These are phyloP conservation scores for Celoporthe dispersa DNA, from an alignment of 2,329 filamentous ascomycete genomes.

Conservation along the genomic window DNA sequence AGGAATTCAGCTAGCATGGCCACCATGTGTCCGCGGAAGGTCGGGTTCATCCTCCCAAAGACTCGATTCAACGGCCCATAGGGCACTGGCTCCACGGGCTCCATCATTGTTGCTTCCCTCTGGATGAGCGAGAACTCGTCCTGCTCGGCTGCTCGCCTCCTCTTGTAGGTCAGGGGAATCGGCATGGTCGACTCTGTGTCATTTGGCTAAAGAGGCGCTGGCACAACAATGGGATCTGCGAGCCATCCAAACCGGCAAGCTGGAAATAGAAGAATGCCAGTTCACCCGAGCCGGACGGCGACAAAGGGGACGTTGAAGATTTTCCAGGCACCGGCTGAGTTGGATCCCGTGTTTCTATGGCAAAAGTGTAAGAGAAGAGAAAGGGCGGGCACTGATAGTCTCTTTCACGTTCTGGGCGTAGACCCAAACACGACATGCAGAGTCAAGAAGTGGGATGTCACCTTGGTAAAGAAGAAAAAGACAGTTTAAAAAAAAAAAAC, in stretches of 20 bases:
- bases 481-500: too few relatives aligned
- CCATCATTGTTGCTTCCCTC: slow-evolving; percentile 17
- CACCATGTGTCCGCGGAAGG: slow-evolving; percentile 37
- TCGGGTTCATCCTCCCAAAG: slow-evolving; percentile 22
- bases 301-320: neutral
- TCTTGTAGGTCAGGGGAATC: slow-evolving; percentile 11
- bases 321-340: neutral
- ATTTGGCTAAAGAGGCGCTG: neutral
- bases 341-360: neutral
- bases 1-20: slow-evolving; percentile 54
- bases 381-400: neutral
- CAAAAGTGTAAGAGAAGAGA: neutral
- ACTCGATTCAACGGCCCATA: slow-evolving; percentile 11
- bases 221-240: neutral
- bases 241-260: neutral
- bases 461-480: neutral
- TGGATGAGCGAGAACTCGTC: slow-evolving; percentile 15
- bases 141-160: slow-evolving; percentile 3
- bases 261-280: neutral
- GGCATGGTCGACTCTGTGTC: neutral
- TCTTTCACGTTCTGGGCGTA: neutral
- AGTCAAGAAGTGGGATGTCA: neutral
- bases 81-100: slow-evolving; percentile 13
- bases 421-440: neutral
- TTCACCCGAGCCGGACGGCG: neutral